Evolutionary conservation across 1,284 basidiomycete genomes (phyloP), one percentile per base, ranked within the genome.

Genomic region (Rhodofomes roseus): DNA sequence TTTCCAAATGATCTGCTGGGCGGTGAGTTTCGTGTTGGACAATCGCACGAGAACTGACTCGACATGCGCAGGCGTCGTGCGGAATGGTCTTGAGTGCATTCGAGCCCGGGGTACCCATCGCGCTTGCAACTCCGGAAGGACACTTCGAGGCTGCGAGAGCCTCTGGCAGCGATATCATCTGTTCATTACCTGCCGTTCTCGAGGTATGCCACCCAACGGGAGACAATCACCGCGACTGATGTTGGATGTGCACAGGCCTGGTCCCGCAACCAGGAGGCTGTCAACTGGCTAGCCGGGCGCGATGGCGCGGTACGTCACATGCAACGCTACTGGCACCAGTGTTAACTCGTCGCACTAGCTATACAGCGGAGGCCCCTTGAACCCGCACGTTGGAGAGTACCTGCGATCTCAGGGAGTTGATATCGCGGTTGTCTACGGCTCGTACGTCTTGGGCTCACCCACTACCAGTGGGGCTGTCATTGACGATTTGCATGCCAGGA

Each of bases 181-280:
- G 66, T 55, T 63, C 62, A 53, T 66, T 69, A 2, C 70, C 70
- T 1, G 59, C 61, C 34, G 63, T 65, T 18, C 39, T 66, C 12
- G 67, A 68, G 59, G 60, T 61, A 43, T 1, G 60, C 11, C 31
- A 5, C 31, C 31, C 31, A 11, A 34, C 11, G 5, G 5, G 11
- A 34, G 5, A 34, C 4, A 34, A 11, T 34, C 31, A 34, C 11
- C 4, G 31, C 31, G 31, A 5, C 31, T n/a, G n/a, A n/a, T n/a
- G 11, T 34, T 4, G 31, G 31, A 34, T 34, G 11, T 34, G 36
- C 23, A 14, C n/a, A 61, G 60, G 37, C 51, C 11, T 61, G 60
- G 60, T 34, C 60, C 16, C 50, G 39, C 12, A 29, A 50, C 12
- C 25, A 39, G 1, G 55, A 56, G 11, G 43, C 29, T 31, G 59